These are phyloP conservation scores for Picea engelmannii DNA, from an alignment of 83 land plant species.

Conservation along the genomic window DNA sequence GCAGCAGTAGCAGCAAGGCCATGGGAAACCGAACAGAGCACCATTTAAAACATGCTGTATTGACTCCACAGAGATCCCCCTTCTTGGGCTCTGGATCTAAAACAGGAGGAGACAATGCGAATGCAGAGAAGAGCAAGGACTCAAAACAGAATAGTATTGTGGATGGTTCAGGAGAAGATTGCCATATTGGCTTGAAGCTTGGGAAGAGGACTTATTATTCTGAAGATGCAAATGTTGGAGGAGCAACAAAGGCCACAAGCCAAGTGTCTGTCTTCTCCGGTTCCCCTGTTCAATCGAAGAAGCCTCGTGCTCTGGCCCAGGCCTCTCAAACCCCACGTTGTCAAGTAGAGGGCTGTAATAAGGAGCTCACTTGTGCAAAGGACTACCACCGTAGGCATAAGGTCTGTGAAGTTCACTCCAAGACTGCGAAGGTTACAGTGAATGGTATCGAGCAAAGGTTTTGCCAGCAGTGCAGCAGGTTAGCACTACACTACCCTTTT, in stretches of 20 bases:
- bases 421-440: conserved; percentile 48
- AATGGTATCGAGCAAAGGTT: conserved; percentile 56
- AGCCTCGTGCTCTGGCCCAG: conserved; percentile 7
- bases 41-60: background rate
- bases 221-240: background rate
- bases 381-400: conserved; percentile 63
- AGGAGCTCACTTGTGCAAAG: conserved; percentile 54
- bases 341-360: conserved; percentile 64
- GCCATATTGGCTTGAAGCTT: conserved; percentile 21
- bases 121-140: conserved; percentile 3
- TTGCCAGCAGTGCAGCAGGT: conserved; percentile 82
- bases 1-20: background rate
- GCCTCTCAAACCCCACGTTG: conserved; percentile 34
- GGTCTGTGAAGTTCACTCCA: conserved; percentile 56
- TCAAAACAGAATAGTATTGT: conserved; percentile 8
- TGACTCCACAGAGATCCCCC: background rate
- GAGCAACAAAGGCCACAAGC: background rate
- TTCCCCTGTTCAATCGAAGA: conserved; percentile 9
- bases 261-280: background rate
- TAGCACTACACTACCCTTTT: no score
- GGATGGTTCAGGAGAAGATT: conserved; percentile 12
- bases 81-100: conserved; percentile 12
- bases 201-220: conserved; percentile 37
- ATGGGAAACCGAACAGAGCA: background rate
- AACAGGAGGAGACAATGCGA: background rate